Evolutionary conservation across 176 grass and related monocot species (phyloP), one percentile per base, ranked within the genome.

Genomic region (Paspalum vaginatum): DNA sequence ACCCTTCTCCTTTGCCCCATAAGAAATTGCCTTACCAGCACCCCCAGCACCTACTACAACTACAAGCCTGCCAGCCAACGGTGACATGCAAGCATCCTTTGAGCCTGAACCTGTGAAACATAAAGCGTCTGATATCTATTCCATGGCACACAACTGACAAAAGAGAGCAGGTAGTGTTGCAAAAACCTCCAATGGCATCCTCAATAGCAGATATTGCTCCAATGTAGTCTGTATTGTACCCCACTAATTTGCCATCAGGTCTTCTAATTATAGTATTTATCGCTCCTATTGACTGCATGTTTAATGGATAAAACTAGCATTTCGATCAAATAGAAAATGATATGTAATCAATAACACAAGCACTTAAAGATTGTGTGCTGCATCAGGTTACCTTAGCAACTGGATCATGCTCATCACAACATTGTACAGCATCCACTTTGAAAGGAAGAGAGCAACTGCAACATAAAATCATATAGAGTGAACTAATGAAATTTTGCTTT

Each of bases 171-270:
- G 10, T 64, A 74, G 65, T 71, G 53, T 54, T 53, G 17, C 68
- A 58, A 73, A 48, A 77, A 98, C 95, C 92, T 93, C 91, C 89
- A 75, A 98, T 85, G 64, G 88, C 95, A 95, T 98, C 92, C 85
- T 95, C 95, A 84, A 95, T 95, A 61, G 95, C 95, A 87, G 95
- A 98, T 83, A 98, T 95, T 78, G 95, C 92, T 87, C 95, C 95
- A 85, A 95, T 73, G 61, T 98, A 98, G 72, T 95, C 95, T 38
- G 92, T 98, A 83, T 98, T 98, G 88, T 93, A 95, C 56, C 92
- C 95, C 47, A 95, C 79, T 87, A 98, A 75, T 81, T 95, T 98
- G 22, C 88, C 92, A 88, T 98, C 84, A 45, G 86, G 55, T 79
- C 81, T 88, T 75, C 81, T 89, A 78, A 98, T 85, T 79, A 95